These are phyloP conservation scores for Trypanosoma boissoni DNA, from an alignment of 208 protist species.

Conservation along the genomic window DNA sequence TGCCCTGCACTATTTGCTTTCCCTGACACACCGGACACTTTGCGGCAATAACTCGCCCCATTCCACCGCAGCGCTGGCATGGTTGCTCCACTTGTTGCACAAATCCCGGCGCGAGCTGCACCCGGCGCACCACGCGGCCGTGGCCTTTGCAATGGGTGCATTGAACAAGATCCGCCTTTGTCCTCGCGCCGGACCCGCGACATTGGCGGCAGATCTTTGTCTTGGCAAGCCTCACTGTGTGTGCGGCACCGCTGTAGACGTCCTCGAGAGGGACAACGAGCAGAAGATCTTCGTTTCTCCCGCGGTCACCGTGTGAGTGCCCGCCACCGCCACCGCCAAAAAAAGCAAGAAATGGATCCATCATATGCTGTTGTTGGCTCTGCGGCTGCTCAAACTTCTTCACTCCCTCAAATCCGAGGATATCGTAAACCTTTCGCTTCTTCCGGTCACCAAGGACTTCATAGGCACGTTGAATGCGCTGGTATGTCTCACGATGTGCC, in stretches of 20 bases:
- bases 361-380: conserved; percentile 15
- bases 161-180: conserved; percentile 23
- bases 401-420: conserved; percentile 60
- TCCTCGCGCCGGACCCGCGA: conserved; percentile 39
- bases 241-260: conserved; percentile 88
- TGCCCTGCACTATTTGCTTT: conserved; percentile 31
- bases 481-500: conserved; percentile 40
- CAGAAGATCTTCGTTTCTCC: conserved; percentile 62
- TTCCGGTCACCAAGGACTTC: conserved; percentile 63
- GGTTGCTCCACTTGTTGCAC: conserved; percentile 43
- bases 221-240: conserved; percentile 73
- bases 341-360: conserved; percentile 34
- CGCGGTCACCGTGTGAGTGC: conserved; percentile 30
- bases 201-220: conserved; percentile 74
- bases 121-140: conserved; percentile 30
- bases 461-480: conserved; percentile 70
- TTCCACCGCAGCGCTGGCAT: conserved; percentile 76
- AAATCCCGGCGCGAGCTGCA: conserved; percentile 47
- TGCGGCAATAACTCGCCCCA: conserved; percentile 49
- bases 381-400: conserved; percentile 44
- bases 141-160: conserved; percentile 40
- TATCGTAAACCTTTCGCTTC: conserved; percentile 78
- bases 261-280: conserved; percentile 89
- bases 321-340: conserved; percentile 33
- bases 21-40: conserved; percentile 64